phyloP scores from a whole-genome alignment of 2,329 filamentous ascomycete species.

The Trichoderma pleuroti region DNA sequence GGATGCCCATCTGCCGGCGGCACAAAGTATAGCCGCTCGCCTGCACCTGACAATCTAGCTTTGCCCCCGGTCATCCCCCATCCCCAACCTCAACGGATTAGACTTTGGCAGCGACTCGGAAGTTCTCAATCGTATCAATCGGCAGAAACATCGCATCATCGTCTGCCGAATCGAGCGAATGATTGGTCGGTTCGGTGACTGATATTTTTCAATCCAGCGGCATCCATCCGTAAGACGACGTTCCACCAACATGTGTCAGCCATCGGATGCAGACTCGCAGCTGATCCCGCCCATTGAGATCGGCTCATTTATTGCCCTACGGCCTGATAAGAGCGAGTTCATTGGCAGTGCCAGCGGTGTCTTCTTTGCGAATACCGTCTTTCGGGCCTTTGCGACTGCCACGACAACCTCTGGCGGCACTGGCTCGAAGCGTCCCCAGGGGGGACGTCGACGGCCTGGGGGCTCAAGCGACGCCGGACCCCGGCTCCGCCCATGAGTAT shows the following conservation, averaged over 20 bases:
- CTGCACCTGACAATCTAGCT: constrained; percentile 7
- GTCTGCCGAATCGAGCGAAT: neutral
- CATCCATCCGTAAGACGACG: neutral
- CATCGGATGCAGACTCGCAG: constrained; percentile 13
- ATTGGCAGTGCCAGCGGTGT: constrained; percentile 15
- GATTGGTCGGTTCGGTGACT: neutral
- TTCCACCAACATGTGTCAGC: neutral
- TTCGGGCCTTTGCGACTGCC: constrained; percentile 7
- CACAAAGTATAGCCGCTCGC: constrained; percentile 7
- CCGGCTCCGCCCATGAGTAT: constrained; percentile 14
- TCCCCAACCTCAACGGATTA: neutral
- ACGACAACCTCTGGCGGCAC: constrained; percentile 4
- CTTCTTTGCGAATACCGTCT: constrained; percentile 15
- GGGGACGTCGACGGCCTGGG: constrained; percentile 7
- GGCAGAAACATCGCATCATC: neutral
- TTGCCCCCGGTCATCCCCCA: neutral
- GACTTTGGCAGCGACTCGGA: neutral
- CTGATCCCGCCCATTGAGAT: constrained; percentile 15
- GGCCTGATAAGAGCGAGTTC: constrained; percentile 15
- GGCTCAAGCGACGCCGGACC: constrained; percentile 1
- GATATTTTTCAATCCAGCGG: neutral
- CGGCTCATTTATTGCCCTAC: constrained; percentile 18
- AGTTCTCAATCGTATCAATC: neutral
- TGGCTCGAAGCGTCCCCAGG: constrained; percentile 5
- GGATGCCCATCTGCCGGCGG: neutral